phyloP scores from a whole-genome alignment of 805 yeast genomes.

The Tetrapisispora nanseiensis region DNA sequence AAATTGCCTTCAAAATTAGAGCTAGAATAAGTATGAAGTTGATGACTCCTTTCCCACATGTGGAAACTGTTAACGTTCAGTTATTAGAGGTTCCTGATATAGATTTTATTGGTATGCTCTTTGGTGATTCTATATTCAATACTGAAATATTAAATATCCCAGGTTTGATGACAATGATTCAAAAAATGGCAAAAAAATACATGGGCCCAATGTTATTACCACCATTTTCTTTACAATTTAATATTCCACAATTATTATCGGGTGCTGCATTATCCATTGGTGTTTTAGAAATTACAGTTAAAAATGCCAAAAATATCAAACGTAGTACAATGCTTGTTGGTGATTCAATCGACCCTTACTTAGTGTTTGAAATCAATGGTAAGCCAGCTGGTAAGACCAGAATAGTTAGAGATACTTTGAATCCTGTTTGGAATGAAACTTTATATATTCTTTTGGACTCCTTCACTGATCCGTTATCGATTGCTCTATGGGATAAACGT shows the following conservation, averaged over 20 bases:
- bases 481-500: constrained; percentile 68
- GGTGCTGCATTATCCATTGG: constrained; percentile 87
- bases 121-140: constrained; percentile 76
- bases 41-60: constrained; percentile 86
- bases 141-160: constrained; percentile 85
- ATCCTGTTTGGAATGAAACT: constrained; percentile 81
- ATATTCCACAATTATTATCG: constrained; percentile 80
- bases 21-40: constrained; percentile 78
- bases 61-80: constrained; percentile 82
- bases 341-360: constrained; percentile 84
- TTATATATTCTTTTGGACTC: constrained; percentile 59
- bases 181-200: constrained; percentile 76
- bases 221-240: constrained; percentile 89
- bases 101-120: constrained; percentile 64
- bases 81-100: constrained; percentile 79
- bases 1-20: constrained; percentile 64
- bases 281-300: constrained; percentile 60
- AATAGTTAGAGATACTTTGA: constrained; percentile 52
- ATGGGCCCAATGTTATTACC: constrained; percentile 80
- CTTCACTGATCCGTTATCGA: constrained; percentile 71
- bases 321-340: constrained; percentile 58
- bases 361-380: constrained; percentile 56
- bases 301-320: constrained; percentile 56
- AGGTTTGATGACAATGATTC: constrained; percentile 72
- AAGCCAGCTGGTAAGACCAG: constrained; percentile 57